Base-by-base conservation (phyloP, 495 filamentous ascomycete genomes). In the Aspergillus cristatus region DNA sequence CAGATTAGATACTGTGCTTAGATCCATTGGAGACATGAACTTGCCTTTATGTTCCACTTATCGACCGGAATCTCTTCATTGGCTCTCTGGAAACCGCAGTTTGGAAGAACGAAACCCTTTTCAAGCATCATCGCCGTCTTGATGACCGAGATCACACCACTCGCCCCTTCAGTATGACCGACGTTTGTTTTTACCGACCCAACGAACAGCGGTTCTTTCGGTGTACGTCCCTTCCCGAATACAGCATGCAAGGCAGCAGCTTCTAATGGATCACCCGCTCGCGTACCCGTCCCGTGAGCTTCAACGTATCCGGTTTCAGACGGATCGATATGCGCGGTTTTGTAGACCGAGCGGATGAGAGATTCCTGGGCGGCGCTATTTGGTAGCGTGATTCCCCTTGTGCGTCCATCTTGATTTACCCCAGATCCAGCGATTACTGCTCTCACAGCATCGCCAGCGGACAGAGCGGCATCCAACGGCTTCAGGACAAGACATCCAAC, bases 341-440 rank as follows among this genome's bases (percentile, higher is more conserved):
- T n/a, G 30, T 70, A 72, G 1, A 63, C 57, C 17, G 63, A 51
- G 0, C 57, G 47, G 7, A 75, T 72, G 1, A 75, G 39, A n/a
- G 35, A 37, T 32, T 48, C 53, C 42, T 71, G 68, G 3, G 57
- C 60, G 11, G 53, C 39, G 7, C 32, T 32, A 34, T 51, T 72
- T 1, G 70, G 70, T 6, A 60, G 47, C 0, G 61, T 63, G 32
- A 71, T 63, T 5, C 62, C 64, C 8, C 39, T 32, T 8, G 66
- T 72, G 6, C 63, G 69, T 7, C 76, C 76, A 54, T 82, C 76
- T 41, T 78, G 57, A 15, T 66, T 65, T 15, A 50, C 44, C 1
- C 45, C 53, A 0, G 50, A 51, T 14, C 55, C 48, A 10, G 54
- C 51, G 28, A 60, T 56, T 1, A 69, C 46, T 2, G 63, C 66